Evolutionary conservation across 2,329 filamentous ascomycete species (phyloP).

Genomic region (Emmonsiellopsis sp.): DNA sequence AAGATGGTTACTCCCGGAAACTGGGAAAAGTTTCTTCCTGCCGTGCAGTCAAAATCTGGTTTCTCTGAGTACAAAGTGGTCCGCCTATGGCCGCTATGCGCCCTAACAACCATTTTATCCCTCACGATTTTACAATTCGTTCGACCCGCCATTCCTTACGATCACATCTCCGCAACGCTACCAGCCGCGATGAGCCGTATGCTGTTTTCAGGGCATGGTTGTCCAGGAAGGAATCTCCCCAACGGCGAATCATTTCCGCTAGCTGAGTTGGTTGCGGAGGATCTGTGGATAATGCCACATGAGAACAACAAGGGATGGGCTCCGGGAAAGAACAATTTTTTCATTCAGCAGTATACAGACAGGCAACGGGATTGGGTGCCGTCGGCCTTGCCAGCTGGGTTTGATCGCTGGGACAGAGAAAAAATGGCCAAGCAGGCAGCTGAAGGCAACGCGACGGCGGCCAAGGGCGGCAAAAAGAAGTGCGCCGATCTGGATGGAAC

Average conservation of each 20-base stretch:
- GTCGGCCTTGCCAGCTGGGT: constrained; percentile 18
- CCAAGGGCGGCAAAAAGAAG: constrained; percentile 1
- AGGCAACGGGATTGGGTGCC: constrained; percentile 17
- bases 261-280: constrained; percentile 15
- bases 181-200: constrained; percentile 20
- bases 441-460: background rate
- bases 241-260: constrained; percentile 18
- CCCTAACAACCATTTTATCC: constrained; percentile 3
- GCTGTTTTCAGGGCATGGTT: constrained; percentile 7
- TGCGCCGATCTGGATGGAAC: constrained; percentile 1
- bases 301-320: constrained; percentile 25
- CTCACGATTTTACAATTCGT: constrained; percentile 14
- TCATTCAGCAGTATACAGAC: constrained; percentile 7
- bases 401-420: constrained; percentile 16
- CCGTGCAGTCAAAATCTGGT: constrained; percentile 1
- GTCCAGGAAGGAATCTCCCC: constrained; percentile 2
- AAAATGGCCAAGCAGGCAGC: background rate
- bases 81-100: constrained; percentile 15
- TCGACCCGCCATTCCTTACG: constrained; percentile 22
- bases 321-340: constrained; percentile 11
- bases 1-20: constrained; percentile 9
- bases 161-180: constrained; percentile 22
- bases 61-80: constrained; percentile 6
- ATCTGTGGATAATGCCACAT: constrained; percentile 19
- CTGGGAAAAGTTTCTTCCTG: constrained; percentile 12